Conservation (phyloP, 768 basidiomycete species). For the Termitomyces heimii region DNA sequence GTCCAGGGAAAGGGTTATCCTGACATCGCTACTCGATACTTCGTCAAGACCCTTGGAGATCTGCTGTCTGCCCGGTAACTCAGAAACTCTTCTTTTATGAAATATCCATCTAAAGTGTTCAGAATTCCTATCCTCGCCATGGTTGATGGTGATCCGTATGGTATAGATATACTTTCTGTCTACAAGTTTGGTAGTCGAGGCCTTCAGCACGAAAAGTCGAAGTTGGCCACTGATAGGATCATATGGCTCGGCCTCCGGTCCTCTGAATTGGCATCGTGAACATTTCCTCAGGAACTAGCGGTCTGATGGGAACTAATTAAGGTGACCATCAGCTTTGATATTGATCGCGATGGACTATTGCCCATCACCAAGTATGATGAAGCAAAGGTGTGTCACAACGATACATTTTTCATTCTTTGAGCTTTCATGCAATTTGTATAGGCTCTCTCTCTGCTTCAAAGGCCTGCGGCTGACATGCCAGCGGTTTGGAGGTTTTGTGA, state of each 20-base stretch:
- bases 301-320: not conserved
- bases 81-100: not conserved
- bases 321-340: slow-evolving; percentile 40
- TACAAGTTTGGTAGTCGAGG: slow-evolving; percentile 76
- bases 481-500: slow-evolving; percentile 55
- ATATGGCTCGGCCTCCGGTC: slow-evolving; percentile 77
- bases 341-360: slow-evolving; percentile 56
- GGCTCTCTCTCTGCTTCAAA: slow-evolving; percentile 61
- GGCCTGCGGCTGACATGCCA: slow-evolving; percentile 37
- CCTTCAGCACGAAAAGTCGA: slow-evolving; percentile 65
- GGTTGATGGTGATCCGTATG: slow-evolving; percentile 90
- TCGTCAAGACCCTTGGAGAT: slow-evolving; percentile 68
- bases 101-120: slow-evolving; percentile 1
- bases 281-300: not conserved
- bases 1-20: slow-evolving; percentile 94
- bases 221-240: slow-evolving; percentile 61
- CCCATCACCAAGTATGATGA: slow-evolving; percentile 68
- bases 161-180: slow-evolving; percentile 85
- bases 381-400: slow-evolving; percentile 50
- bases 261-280: slow-evolving; percentile 62
- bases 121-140: slow-evolving; percentile 77
- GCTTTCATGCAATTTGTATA: slow-evolving; percentile 18
- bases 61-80: slow-evolving; percentile 56
- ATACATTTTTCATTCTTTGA: not conserved
- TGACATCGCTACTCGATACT: slow-evolving; percentile 84